phyloP scores from a whole-genome alignment of 2,329 filamentous ascomycete species.

The Stromatinia cepivora region DNA sequence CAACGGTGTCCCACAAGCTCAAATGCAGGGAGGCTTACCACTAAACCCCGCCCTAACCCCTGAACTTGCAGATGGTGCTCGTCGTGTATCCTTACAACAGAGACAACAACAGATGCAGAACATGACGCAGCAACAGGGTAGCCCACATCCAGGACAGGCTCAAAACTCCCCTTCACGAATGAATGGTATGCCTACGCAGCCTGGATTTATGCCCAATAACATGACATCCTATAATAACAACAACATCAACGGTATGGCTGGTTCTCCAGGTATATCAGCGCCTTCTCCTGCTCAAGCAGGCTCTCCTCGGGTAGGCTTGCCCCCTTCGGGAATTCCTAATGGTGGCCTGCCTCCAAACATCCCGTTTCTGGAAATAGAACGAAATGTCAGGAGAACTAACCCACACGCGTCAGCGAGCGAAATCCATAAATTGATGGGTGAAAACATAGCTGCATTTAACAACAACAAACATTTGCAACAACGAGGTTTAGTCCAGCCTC shows the following conservation, averaged over 20 bases:
- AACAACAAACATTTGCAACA: constrained; percentile 33
- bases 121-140: constrained; percentile 34
- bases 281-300: constrained; percentile 36
- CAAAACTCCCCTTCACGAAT: constrained; percentile 45
- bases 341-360: constrained; percentile 11
- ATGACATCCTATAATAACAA: constrained; percentile 52
- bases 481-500: constrained; percentile 39
- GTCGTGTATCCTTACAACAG: constrained; percentile 53
- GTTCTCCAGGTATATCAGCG: constrained; percentile 39
- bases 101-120: constrained; percentile 36
- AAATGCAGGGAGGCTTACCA: constrained; percentile 64
- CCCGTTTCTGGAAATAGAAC: constrained; percentile 18
- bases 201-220: constrained; percentile 43
- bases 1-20: constrained; percentile 65
- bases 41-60: constrained; percentile 52
- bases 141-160: constrained; percentile 35
- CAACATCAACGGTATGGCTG: constrained; percentile 50
- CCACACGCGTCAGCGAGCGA: constrained; percentile 15
- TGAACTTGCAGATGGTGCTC: constrained; percentile 61
- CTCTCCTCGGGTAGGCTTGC: constrained; percentile 37
- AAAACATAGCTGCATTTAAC: constrained; percentile 29
- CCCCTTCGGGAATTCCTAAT: constrained; percentile 23
- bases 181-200: constrained; percentile 35
- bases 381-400: constrained; percentile 8
- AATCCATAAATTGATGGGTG: constrained; percentile 41